Conservation (phyloP, 352 stramenopile genomes). For the Pythium graminicola region DNA sequence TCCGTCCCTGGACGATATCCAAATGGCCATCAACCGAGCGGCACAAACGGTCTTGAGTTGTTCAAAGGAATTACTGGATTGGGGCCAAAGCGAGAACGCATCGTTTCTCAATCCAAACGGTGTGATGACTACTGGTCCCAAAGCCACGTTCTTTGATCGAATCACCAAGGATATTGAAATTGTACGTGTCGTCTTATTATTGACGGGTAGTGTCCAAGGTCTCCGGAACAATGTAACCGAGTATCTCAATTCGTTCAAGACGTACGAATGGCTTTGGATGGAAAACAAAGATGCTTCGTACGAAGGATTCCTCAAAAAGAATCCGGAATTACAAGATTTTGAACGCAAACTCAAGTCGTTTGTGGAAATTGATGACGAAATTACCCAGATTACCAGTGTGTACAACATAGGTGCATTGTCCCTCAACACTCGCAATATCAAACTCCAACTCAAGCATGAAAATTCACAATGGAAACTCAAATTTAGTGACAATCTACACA, state of each 20-base stretch:
- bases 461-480: conserved; percentile 97
- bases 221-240: conserved; percentile 96
- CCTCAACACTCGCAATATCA: conserved; percentile 96
- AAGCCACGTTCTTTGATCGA: conserved; percentile 94
- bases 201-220: conserved; percentile 96
- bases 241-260: conserved; percentile 93
- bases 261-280: conserved; percentile 98
- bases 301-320: conserved; percentile 91
- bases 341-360: conserved; percentile 96
- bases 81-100: conserved; percentile 77
- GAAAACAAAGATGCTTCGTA: conserved; percentile 96
- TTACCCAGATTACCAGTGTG: conserved; percentile 78
- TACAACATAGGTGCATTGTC: conserved; percentile 97
- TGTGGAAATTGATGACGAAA: conserved; percentile 92
- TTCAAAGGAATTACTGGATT: conserved; percentile 95
- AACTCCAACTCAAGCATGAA: conserved; percentile 94
- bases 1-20: conserved; percentile 96
- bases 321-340: conserved; percentile 94
- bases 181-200: conserved; percentile 93
- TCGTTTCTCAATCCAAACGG: conserved; percentile 21
- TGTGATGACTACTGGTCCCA: conserved; percentile 34
- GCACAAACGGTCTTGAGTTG: conserved; percentile 95
- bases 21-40: conserved; percentile 96
- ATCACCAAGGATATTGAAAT: conserved; percentile 99
- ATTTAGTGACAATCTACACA: conserved; percentile 96